phyloP scores from a whole-genome alignment of 2,329 filamentous ascomycete genomes.

The Lecanoromycetidae sp. region DNA sequence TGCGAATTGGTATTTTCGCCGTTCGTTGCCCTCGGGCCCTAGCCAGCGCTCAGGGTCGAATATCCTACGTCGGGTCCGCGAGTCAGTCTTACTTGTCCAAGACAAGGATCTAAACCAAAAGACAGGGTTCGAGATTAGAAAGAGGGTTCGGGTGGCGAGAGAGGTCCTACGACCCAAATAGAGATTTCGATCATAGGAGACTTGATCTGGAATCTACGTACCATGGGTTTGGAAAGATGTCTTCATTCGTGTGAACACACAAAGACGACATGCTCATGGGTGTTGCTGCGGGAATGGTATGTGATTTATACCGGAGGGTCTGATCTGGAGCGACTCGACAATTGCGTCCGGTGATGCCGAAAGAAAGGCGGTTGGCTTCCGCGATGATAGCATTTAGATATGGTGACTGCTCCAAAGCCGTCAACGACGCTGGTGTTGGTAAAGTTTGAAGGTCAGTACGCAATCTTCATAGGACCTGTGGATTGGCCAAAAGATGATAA shows the following conservation, averaged over 20 bases:
- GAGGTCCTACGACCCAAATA: no score
- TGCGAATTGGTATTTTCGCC: conserved; percentile 5
- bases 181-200: no score
- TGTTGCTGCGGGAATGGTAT: conserved; percentile 17
- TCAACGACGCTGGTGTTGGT: conserved; percentile 12
- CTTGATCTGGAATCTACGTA: no score
- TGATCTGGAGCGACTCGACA: conserved; percentile 19
- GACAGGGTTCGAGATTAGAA: no score
- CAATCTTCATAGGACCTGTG: conserved; percentile 18
- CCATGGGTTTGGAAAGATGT: conserved; percentile 21
- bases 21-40: neutral
- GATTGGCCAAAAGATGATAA: conserved; percentile 20
- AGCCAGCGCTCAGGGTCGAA: conserved; percentile 9
- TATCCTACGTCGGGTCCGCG: no score
- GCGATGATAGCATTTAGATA: conserved; percentile 6
- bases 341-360: conserved; percentile 18
- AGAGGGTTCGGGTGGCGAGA: no score
- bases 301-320: conserved; percentile 15
- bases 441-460: conserved; percentile 18
- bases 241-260: conserved; percentile 20
- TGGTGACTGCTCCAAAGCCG: conserved; percentile 10
- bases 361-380: conserved; percentile 20
- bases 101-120: no score
- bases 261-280: conserved; percentile 18
- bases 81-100: no score